Evolutionary conservation across 75 land plant genomes (phyloP), one percentile per base, ranked within the genome.

Genomic region (Pinus albicaulis): DNA sequence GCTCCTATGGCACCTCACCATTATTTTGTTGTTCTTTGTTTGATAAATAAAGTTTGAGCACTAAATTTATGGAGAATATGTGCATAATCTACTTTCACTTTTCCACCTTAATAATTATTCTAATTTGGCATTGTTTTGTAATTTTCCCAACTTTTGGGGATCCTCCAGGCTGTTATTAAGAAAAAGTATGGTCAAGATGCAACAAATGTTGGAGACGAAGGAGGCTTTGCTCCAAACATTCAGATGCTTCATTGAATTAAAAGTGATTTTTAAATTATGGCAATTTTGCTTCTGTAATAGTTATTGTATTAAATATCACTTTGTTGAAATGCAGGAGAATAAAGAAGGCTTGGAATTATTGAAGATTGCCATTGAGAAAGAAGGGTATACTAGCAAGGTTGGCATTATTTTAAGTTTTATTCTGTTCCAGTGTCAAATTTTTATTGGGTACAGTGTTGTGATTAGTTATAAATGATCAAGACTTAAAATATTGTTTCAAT

Each of bases 101-200:
- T 68, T 71, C 36, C 70, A 56, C 17, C 53, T 62, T 34, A 16
- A 16, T 22, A 26, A 22, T 77, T 55, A 15, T 11, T 53, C 16
- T 76, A 28, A 26, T 7, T 79, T 19, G 34, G 16, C 8, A 48
- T 0, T 56, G 58, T 57, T 17, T n/a, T 56, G 2, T n/a, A 60
- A 12, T 59, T 10, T 22, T 55, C 1, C 41, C 4, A 44, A 44
- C 7, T 16, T 14, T 55, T 62, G 57, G 20, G 36, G 52, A 63
- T 55, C n/a, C 76, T 72, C n/a, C 85, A 93, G 98, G 76, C 78
- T 77, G 98, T 98, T 4, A 98, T 98, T 22, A 98, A 98, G 85
- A 95, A 95, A 89, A 98, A 98, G 72, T 98, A 98, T 76, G 99
- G 99, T 16, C 95, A 94, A 75, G 99, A 98, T 83, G 99, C 99